Evolutionary conservation across 495 filamentous ascomycete species (phyloP), one percentile per base, ranked within the genome.

Genomic region (Tuber umbilicatum): DNA sequence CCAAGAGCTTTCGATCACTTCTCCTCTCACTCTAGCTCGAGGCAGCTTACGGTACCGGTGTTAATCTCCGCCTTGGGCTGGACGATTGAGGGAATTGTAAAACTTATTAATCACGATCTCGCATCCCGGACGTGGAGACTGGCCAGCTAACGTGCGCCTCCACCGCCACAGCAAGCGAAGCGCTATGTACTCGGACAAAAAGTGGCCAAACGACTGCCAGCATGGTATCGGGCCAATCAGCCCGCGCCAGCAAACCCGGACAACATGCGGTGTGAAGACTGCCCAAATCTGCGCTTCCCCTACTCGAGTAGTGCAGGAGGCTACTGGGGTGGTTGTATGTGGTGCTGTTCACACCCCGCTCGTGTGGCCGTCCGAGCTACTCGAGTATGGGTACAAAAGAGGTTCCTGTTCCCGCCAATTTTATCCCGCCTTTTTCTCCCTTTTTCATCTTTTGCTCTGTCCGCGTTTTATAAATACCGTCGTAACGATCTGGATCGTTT

Each of bases 151-250:
- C 3, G 7, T 70, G 50, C 60, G 75, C 77, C 77, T 78, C 76
- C 72, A 78, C 69, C 42, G 77, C 77, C 77, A 79, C 77, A 79
- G 38, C 73, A 71, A 73, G 72, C 72, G 39, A 69, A 42, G 69
- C 55, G 55, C 42, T 69, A 73, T 42, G 38, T 45, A 17, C 42
- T 43, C 42, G 42, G 16, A 14, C 42, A 55, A 6, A n/a, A 60
- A n/a, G n/a, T 4, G 14, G 38, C 69, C 43, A 38, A 35, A 64
- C 55, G 27, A 10, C 55, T 17, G n/a, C 55, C 27, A 31, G n/a
- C 31, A 27, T 35, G 5, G 35, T 38, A 50, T 19, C 39, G 60
- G 72, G 27, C 77, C 76, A 79, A 79, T 79, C 60, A 31, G 31
- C n/a, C 9, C 60, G 38, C 77, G 77, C 77, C 77, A 79, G 77